Evolutionary conservation across 352 stramenopile species (phyloP).

Genomic region (Globisporangium echinulatum): DNA sequence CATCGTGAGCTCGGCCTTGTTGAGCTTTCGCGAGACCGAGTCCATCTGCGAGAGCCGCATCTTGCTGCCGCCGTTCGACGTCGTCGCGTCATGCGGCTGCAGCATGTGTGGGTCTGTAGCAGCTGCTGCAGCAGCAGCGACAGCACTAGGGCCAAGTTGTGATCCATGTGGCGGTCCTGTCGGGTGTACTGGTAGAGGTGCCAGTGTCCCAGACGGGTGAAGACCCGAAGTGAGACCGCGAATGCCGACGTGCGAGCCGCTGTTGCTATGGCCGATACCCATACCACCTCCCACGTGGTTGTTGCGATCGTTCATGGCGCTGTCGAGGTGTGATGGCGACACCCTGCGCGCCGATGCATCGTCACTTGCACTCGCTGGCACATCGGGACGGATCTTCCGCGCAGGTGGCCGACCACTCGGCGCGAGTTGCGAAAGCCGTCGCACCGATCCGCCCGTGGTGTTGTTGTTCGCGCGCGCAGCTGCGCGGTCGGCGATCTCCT

Average conservation of each 20-base stretch:
- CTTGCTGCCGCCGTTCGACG: constrained; percentile 4
- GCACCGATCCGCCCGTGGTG: constrained; percentile 7
- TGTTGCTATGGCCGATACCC: background rate
- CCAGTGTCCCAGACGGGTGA: background rate
- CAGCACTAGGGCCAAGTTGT: background rate
- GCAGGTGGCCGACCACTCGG: background rate
- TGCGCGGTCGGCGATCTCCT: constrained; percentile 70
- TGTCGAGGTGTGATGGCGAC: background rate
- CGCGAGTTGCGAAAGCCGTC: constrained; percentile 20
- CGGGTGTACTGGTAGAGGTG: background rate
- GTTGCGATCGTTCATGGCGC: background rate
- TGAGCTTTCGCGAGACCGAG: constrained; percentile 46
- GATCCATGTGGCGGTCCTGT: background rate
- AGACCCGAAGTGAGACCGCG: background rate
- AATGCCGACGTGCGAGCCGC: background rate
- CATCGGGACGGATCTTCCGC: constrained; percentile 5
- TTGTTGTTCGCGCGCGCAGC: constrained; percentile 14
- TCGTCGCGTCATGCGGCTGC: constrained; percentile 2
- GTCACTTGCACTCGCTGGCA: background rate
- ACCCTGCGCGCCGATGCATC: background rate
- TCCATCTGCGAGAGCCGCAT: constrained; percentile 29
- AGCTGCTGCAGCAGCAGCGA: background rate
- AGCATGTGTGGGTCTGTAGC: background rate
- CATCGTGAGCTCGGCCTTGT: constrained; percentile 38
- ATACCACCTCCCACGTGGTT: background rate